Base-by-base conservation (phyloP, 306 rosid species). In the Castanea sativa region DNA sequence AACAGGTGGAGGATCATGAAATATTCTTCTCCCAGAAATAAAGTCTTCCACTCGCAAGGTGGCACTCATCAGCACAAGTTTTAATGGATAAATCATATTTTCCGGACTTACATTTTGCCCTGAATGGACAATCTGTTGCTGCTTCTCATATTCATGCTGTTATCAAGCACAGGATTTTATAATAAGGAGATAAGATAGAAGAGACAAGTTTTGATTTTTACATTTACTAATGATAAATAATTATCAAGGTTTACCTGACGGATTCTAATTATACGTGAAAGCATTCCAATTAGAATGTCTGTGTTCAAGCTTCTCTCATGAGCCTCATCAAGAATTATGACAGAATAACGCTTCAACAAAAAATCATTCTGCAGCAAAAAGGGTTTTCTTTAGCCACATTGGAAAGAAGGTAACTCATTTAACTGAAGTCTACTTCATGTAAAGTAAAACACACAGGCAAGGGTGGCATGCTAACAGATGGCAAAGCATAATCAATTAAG, bases 251-350 rank as follows among this genome's bases (percentile, higher is more conserved):
- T 83, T 63, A 95, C 99, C 96, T 87, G 85, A 49, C 98, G 97
- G 80, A 75, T 73, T 83, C 30, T 63, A 77, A 91, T 85, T 67
- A 87, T 93, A 55, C 92, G 96, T 21, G 99, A 91, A 85, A 92
- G 92, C 94, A 95, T 95, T 79, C 97, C 98, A 10, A 92, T 91
- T 78, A 95, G 91, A 79, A 95, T 90, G 87, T 92, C 97, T 3
- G 99, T 95, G 88, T 91, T 90, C 92, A 95, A 89, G 91, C 98
- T 95, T 87, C 99, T 90, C 85, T 94, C 99, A 74, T 94, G 99
- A 83, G 95, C 99, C 86, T 94, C 99, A 38, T 94, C 99, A 35
- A 92, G 91, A 87, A 94, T 80, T 76, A 94, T 71, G 73, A 94
- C 91, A 52, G 97, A 92, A 82, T 92, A 94, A 25, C 84, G 91